Conservation (phyloP, 2,329 filamentous ascomycete genomes). For the Ophiocordyceps camponoti-floridani region DNA sequence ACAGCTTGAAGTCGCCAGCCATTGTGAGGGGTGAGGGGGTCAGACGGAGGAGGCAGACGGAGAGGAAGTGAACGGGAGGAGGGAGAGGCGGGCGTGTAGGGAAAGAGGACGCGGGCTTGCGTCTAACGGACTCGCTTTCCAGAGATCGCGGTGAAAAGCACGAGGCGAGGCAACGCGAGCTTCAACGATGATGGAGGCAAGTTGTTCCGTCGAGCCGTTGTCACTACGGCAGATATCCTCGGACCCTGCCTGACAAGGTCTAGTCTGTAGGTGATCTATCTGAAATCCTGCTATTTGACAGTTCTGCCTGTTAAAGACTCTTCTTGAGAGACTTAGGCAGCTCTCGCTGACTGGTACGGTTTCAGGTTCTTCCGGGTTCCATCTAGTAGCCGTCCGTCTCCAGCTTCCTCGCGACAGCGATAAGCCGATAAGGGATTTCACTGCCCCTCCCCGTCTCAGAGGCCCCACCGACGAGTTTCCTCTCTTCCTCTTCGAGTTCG, state of each 20-base stretch:
- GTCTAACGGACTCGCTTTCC: background rate
- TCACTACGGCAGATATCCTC: background rate
- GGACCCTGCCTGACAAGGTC: background rate
- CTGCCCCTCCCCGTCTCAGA: background rate
- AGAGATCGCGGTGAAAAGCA: background rate
- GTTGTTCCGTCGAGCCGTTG: background rate
- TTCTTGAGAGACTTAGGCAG: background rate
- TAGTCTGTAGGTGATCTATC: background rate
- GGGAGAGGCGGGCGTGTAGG: background rate
- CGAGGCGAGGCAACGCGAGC: background rate
- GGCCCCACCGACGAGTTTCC: slow-evolving; percentile 1
- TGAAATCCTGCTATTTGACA: too few relatives aligned
- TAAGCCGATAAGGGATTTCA: slow-evolving; percentile 1
- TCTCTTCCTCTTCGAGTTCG: background rate
- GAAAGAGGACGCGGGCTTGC: background rate
- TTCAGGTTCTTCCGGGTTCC: background rate
- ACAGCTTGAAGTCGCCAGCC: slow-evolving; percentile 79
- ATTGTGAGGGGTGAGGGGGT: slow-evolving; percentile 23
- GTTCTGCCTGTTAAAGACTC: too few relatives aligned
- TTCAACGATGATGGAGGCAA: background rate
- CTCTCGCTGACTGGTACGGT: background rate
- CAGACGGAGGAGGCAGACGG: background rate
- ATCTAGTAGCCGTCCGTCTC: background rate
- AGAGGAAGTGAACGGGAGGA: background rate
- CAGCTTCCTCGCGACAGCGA: background rate